These are phyloP conservation scores for Sordaria brevicollis DNA, from an alignment of 495 filamentous ascomycete species.

Conservation along the genomic window DNA sequence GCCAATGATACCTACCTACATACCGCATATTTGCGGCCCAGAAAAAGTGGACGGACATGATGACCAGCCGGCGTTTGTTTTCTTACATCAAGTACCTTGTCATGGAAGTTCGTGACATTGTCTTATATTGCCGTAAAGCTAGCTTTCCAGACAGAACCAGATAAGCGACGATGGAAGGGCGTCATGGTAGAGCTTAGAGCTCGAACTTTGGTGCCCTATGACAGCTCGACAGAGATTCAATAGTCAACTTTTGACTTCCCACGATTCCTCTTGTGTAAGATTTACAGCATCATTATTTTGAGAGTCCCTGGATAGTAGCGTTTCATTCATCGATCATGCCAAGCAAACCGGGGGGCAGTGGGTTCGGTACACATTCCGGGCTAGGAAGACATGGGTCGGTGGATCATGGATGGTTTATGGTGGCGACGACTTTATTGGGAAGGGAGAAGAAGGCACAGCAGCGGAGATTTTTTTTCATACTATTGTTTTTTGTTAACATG, in stretches of 20 bases:
- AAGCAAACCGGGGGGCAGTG: neutral
- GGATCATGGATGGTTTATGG: neutral
- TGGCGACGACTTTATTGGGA: too few relatives aligned
- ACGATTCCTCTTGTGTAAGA: neutral
- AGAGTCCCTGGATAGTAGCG: too few relatives aligned
- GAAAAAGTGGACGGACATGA: too few relatives aligned
- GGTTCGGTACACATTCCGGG: neutral
- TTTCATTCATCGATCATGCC: neutral
- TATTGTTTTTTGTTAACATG: neutral
- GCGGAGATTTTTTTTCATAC: neutral
- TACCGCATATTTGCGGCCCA: neutral
- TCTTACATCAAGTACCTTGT: too few relatives aligned
- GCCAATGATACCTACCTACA: neutral
- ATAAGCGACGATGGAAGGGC: too few relatives aligned
- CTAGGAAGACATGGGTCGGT: neutral
- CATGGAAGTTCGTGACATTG: too few relatives aligned
- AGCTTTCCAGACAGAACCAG: too few relatives aligned
- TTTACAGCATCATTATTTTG: neutral
- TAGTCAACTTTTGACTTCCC: neutral
- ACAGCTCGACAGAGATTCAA: too few relatives aligned
- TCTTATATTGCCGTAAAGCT: too few relatives aligned
- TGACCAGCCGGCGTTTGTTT: too few relatives aligned
- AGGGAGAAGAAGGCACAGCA: neutral
- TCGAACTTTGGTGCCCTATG: too few relatives aligned
- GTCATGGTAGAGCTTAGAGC: too few relatives aligned